A percentile compares a stretch with the other conserved stretches of the same genome.
Evolutionary conservation across 2,329 filamentous ascomycete genomes (phyloP).

Genomic region (Esteya vermicola): DNA sequence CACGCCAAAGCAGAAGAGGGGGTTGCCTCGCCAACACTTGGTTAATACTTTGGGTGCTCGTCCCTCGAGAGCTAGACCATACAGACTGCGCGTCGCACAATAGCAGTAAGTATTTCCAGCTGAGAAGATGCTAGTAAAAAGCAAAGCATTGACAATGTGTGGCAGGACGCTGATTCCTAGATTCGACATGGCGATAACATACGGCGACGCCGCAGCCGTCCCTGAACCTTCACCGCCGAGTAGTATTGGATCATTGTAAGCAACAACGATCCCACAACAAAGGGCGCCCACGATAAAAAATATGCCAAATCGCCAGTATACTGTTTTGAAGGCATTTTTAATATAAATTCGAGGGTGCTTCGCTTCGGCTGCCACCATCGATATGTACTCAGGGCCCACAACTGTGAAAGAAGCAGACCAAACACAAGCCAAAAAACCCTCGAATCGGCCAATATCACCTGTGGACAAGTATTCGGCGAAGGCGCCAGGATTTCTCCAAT

Average conservation of each 20-base stretch:
- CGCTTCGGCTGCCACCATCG: constrained; percentile 54
- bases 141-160: constrained; percentile 44
- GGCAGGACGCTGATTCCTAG: constrained; percentile 34
- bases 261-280: constrained; percentile 52
- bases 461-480: constrained; percentile 22
- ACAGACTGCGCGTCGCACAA: constrained; percentile 25
- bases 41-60: constrained; percentile 24
- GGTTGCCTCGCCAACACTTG: constrained; percentile 23
- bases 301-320: constrained; percentile 54
- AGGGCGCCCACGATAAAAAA: constrained; percentile 55
- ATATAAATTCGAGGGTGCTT: constrained; percentile 54
- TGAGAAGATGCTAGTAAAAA: constrained; percentile 44
- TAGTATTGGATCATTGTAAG: constrained; percentile 36
- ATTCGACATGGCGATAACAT: constrained; percentile 36
- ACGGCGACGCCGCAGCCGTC: constrained; percentile 36
- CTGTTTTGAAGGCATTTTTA: constrained; percentile 52
- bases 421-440: constrained; percentile 15
- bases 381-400: constrained; percentile 45
- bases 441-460: constrained; percentile 23
- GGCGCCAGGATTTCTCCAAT: constrained; percentile 28
- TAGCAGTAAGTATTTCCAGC: constrained; percentile 48
- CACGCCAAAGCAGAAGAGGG: constrained; percentile 22
- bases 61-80: constrained; percentile 23
- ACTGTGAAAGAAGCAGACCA: constrained; percentile 25
- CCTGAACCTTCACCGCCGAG: constrained; percentile 24